phyloP scores from a whole-genome alignment of 225 moss, liverwort and hornwort species.

The Polytrichum commune region DNA sequence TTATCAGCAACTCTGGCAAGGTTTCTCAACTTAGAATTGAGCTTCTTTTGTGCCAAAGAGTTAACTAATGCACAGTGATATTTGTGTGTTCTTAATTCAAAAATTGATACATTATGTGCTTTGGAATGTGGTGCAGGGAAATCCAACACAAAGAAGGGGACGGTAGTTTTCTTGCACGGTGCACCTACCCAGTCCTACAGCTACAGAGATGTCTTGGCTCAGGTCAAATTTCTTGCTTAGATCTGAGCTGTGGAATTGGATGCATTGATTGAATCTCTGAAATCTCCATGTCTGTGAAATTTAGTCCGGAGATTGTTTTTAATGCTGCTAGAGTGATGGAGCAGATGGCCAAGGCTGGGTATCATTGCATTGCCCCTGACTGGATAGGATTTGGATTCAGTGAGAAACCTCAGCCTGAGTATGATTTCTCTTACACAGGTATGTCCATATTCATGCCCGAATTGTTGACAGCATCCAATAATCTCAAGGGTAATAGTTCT shows the following conservation, averaged over 20 bases:
- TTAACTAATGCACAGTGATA: neutral
- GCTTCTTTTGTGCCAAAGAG: neutral
- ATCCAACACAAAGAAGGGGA: conserved; percentile 57
- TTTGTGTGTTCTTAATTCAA: neutral
- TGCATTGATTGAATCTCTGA: neutral
- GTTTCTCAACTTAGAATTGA: too few species aligned
- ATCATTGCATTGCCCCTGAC: conserved; percentile 92
- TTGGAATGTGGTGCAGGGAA: conserved; percentile 34
- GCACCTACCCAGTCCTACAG: conserved; percentile 96
- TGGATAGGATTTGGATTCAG: conserved; percentile 98
- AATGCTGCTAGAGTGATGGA: neutral
- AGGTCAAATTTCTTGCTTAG: conserved; percentile 33
- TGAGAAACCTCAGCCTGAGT: conserved; percentile 94
- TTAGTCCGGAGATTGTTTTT: neutral
- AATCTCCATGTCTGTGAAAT: neutral
- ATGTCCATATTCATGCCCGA: neutral
- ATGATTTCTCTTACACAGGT: conserved; percentile 97
- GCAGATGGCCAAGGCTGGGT: conserved; percentile 82
- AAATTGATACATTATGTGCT: neutral
- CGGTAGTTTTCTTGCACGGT: conserved; percentile 85
- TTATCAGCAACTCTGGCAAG: too few species aligned
- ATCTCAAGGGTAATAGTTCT: too few species aligned
- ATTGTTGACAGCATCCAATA: too few species aligned
- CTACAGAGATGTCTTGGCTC: conserved; percentile 78
- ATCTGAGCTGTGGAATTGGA: neutral